Base-by-base conservation (phyloP, 1,139 yeast genomes). In the Spathaspora sp. region DNA sequence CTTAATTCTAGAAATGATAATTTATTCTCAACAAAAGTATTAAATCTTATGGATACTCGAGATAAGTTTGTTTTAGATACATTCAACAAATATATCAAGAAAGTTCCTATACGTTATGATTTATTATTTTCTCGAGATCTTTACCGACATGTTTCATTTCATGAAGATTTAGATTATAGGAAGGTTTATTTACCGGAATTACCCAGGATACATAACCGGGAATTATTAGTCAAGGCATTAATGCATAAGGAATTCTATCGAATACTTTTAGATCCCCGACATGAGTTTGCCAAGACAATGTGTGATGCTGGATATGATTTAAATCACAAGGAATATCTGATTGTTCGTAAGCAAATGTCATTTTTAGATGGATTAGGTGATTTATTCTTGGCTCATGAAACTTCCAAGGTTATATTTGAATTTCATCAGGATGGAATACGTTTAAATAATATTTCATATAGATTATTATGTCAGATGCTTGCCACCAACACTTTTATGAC, bases 321-420 rank as follows among this genome's bases (percentile, higher is more conserved):
- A 25, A 45, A 51, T 34, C 48, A 43, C 31, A 57, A 55, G 4
- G 58, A 62, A n/a, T 58, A 60, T 43, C 56, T 55, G 11, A 55
- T 67, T 4, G 55, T 68, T 27, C 56, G 72, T 39, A 62, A 68
- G 48, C 76, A 72, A 47, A 60, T 72, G 37, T 70, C 75, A n/a
- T 68, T 72, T 44, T 63, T 70, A 45, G 78, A 73, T 51, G 78
- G 78, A 0, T 62, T 73, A 44, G 78, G 78, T 0, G 78, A 73
- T 54, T 70, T 70, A 49, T 70, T 64, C 46, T 59, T 73, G 42
- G 72, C 76, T 7, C 61, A 67, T 23, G 76, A 70, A 49, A 64
- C 75, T 1, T 66, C 76, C 2, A 65, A 64, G 45, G 54, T 72
- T 41, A 59, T 73, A 43, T 73, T 68, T 51, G 60, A 58, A 38